Percentiles rank a stretch among this genome's conserved stretches.
These are phyloP conservation scores for Quercus suber DNA, from an alignment of 306 rosid genomes.

Conservation along the genomic window DNA sequence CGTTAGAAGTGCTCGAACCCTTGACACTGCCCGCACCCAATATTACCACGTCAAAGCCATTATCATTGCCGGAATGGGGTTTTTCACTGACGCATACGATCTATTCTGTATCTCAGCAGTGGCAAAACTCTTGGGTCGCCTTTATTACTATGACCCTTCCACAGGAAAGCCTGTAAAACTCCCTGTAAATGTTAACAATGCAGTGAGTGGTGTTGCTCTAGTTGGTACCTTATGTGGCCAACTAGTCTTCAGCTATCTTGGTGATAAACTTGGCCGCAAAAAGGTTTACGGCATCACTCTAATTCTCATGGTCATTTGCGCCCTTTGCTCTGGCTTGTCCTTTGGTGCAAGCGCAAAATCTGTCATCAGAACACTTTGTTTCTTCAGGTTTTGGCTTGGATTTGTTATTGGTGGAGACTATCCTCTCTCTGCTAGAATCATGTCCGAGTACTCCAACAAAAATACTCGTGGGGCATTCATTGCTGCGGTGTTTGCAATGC, in stretches of 20 bases:
- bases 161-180: slow-evolving; percentile 46
- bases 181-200: slow-evolving; percentile 23
- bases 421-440: slow-evolving; percentile 74
- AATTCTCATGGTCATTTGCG: slow-evolving; percentile 55
- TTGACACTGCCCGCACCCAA: slow-evolving; percentile 70
- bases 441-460: slow-evolving; percentile 83
- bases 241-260: slow-evolving; percentile 57
- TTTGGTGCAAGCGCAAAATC: slow-evolving; percentile 10
- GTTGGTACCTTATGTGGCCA: slow-evolving; percentile 68
- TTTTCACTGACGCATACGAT: slow-evolving; percentile 80
- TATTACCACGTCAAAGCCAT: slow-evolving; percentile 85
- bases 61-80: slow-evolving; percentile 85
- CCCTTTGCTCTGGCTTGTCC: slow-evolving; percentile 45
- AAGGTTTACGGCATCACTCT: slow-evolving; percentile 66
- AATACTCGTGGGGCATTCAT: slow-evolving; percentile 71
- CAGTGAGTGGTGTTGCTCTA: slow-evolving; percentile 48
- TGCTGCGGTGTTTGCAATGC: slow-evolving; percentile 78
- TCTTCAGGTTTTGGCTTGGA: slow-evolving; percentile 84
- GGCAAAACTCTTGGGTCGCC: slow-evolving; percentile 63
- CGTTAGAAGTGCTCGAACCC: slow-evolving; percentile 57
- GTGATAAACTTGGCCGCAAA: slow-evolving; percentile 69
- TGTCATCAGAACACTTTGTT: slow-evolving; percentile 55
- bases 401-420: slow-evolving; percentile 84
- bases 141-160: slow-evolving; percentile 55
- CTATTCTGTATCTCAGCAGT: slow-evolving; percentile 66